Conservation (phyloP, 805 yeast species). For the Hanseniaspora singularis region DNA sequence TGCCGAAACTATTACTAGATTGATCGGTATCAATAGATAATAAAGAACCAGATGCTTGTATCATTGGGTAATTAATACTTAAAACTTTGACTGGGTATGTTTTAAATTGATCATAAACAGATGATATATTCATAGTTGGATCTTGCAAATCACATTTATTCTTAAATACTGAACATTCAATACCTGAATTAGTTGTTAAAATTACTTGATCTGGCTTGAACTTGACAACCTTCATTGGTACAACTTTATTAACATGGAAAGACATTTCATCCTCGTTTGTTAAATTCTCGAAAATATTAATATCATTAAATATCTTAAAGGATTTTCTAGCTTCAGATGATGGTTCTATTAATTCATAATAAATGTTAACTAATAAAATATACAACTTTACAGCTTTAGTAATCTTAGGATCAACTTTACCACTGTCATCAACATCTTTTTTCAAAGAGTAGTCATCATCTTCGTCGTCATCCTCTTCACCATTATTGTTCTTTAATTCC, state of each 20-base stretch:
- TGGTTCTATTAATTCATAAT: slow-evolving; percentile 68
- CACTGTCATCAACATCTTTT: slow-evolving; percentile 44
- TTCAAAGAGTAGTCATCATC: slow-evolving; percentile 48
- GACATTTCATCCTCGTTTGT: slow-evolving; percentile 74
- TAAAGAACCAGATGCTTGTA: slow-evolving; percentile 65
- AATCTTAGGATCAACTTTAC: slow-evolving; percentile 66
- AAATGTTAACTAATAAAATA: slow-evolving; percentile 22
- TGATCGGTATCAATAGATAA: slow-evolving; percentile 50
- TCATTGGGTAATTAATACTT: slow-evolving; percentile 58
- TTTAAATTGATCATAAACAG: slow-evolving; percentile 49
- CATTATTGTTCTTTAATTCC: neutral
- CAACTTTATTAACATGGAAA: slow-evolving; percentile 54
- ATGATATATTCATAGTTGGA: slow-evolving; percentile 28
- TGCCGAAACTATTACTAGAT: slow-evolving; percentile 25
- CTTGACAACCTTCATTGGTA: slow-evolving; percentile 60
- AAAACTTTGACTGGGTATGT: slow-evolving; percentile 75
- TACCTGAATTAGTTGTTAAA: slow-evolving; percentile 45
- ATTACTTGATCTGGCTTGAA: slow-evolving; percentile 32
- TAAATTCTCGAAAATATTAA: slow-evolving; percentile 73
- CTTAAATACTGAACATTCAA: slow-evolving; percentile 46
- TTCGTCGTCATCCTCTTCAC: slow-evolving; percentile 25
- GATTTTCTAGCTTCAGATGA: slow-evolving; percentile 75
- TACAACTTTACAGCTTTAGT: slow-evolving; percentile 43
- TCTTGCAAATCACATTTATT: slow-evolving; percentile 26
- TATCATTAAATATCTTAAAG: slow-evolving; percentile 49